Percentiles rank a stretch among this genome's conserved stretches.
Evolutionary conservation across 202 grass and related monocot species (phyloP).

Genomic region (Panicum hallii): DNA sequence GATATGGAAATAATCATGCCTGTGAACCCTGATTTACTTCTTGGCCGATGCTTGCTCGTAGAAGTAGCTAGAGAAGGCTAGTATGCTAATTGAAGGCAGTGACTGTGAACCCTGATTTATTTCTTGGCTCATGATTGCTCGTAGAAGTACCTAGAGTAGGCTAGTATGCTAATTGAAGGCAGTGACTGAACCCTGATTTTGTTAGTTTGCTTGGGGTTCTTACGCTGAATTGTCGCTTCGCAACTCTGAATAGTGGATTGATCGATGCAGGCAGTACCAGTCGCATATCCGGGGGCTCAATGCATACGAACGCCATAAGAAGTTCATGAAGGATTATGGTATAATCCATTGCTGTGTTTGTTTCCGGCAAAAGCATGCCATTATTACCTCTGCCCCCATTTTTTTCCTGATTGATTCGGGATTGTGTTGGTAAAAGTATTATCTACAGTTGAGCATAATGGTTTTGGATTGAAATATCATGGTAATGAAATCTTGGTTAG

Average conservation of each 20-base stretch:
- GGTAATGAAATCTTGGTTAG: conserved; percentile 1
- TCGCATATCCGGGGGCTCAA: conserved; percentile 87
- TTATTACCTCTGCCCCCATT: not conserved
- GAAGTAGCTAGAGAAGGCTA: not conserved
- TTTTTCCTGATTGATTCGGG: not conserved
- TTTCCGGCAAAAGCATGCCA: not conserved
- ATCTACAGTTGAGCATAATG: not conserved
- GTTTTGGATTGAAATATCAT: too few species aligned
- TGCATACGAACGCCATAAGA: conserved; percentile 83
- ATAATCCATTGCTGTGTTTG: not conserved
- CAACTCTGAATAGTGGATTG: not conserved
- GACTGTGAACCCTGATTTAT: not conserved
- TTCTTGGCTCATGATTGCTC: not conserved
- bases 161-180: not conserved
- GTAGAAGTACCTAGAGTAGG: conserved; percentile 1
- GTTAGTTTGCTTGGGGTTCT: not conserved
- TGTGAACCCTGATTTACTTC: conserved; percentile 9
- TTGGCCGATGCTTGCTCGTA: not conserved
- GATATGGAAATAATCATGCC: not conserved
- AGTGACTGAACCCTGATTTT: too few species aligned
- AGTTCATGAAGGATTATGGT: conserved; percentile 97
- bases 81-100: not conserved
- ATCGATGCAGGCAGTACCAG: conserved; percentile 82
- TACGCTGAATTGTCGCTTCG: not conserved
- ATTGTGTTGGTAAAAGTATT: not conserved